Conservation (phyloP, 1,284 basidiomycete species). For the Ceratobasidium sp. region DNA sequence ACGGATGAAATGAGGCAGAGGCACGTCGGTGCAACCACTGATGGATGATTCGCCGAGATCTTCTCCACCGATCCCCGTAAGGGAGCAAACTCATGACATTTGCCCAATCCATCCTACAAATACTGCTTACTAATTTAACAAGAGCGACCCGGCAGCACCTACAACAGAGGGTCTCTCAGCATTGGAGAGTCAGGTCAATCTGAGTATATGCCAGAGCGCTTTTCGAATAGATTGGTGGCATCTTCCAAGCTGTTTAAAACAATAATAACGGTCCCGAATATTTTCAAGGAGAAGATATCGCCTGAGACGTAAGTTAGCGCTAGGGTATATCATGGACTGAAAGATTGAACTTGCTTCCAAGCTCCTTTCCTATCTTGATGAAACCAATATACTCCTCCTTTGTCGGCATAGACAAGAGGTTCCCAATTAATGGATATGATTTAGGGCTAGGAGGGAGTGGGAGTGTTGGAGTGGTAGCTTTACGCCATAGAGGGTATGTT, state of each 20-base stretch:
- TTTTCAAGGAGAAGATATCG: not conserved
- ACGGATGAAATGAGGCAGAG: not conserved
- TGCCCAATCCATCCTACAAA: not conserved
- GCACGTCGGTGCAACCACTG: constrained; percentile 13
- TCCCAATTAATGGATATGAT: constrained; percentile 12
- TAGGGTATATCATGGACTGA: too few relatives aligned
- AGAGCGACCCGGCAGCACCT: not conserved
- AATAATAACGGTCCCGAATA: not conserved
- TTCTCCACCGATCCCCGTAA: constrained; percentile 28
- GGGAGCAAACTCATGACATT: constrained; percentile 1
- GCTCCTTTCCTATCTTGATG: not conserved
- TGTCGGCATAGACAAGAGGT: not conserved
- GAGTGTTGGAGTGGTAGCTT: not conserved
- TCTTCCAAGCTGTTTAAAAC: not conserved
- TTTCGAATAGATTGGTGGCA: constrained; percentile 1
- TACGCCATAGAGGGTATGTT: not conserved
- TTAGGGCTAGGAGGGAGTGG: constrained; percentile 14
- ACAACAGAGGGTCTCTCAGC: constrained; percentile 2
- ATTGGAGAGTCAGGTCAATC: not conserved
- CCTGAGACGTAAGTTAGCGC: not conserved
- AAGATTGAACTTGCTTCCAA: not conserved
- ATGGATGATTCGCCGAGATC: constrained; percentile 19
- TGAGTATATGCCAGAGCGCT: constrained; percentile 16
- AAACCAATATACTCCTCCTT: not conserved
- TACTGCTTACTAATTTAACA: not conserved